Evolutionary conservation across 169 alveolate species (phyloP).

Genomic region (Plasmodium berghei): DNA sequence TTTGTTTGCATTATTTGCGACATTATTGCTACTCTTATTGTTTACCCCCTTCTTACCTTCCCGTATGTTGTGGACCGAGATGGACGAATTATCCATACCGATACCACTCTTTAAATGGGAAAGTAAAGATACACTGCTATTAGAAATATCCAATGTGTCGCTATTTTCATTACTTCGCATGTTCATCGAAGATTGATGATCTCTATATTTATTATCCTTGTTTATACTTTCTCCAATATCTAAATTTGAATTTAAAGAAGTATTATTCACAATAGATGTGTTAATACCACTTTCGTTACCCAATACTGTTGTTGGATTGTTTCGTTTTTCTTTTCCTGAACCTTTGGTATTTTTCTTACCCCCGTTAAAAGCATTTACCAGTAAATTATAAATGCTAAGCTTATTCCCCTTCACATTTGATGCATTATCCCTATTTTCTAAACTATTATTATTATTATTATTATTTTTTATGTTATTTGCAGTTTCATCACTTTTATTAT

Average conservation of each 20-base stretch:
- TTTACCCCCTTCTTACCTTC: background rate
- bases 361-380: conserved; percentile 63
- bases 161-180: too few relatives aligned
- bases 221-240: too few relatives aligned
- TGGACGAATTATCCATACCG: too few relatives aligned
- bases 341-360: conserved; percentile 12
- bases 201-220: too few relatives aligned
- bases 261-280: background rate
- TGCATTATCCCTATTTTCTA: background rate
- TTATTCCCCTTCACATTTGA: conserved; percentile 1
- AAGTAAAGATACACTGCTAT: too few relatives aligned
- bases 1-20: too few relatives aligned
- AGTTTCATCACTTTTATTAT: background rate
- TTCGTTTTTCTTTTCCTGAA: background rate
- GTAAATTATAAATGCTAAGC: conserved; percentile 24
- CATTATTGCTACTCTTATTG: background rate
- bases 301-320: background rate
- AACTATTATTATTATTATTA: background rate
- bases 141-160: too few relatives aligned
- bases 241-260: too few relatives aligned
- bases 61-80: too few relatives aligned
- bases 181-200: too few relatives aligned
- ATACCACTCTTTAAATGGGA: too few relatives aligned
- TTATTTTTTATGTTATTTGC: background rate
- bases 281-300: background rate